Evolutionary conservation across 208 protist species (phyloP), one percentile per base, ranked within the genome.

Genomic region (Acanthamoeba castellanii): DNA sequence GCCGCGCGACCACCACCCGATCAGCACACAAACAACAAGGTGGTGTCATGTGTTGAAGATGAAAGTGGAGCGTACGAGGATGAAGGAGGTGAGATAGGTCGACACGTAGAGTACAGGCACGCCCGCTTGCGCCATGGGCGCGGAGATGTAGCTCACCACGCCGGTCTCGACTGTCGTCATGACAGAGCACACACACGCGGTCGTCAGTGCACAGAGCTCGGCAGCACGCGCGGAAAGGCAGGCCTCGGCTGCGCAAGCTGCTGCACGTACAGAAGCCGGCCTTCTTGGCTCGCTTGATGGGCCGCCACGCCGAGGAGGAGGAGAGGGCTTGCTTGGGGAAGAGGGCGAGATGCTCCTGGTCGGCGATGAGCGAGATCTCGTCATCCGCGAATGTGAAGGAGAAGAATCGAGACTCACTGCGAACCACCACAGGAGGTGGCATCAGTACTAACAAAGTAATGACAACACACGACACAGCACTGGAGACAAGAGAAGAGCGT

Each of bases 121-220:
- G n/a, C 52, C 68, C 18, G 89, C 89, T 50, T 61, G 37, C n/a
- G 89, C 89, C 45, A 93, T 50, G n/a, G 66, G 57, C n/a, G 64
- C 52, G 3, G 89, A 93, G 32, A 93, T 81, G 45, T 93, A 93
- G 89, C 89, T 93, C 30, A 93, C 89, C 37, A 93, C 89, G 16
- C 89, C 89, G 16, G 55, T 93, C 32, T 93, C 89, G 45, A 78
- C 89, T 93, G 89, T 57, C 14, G 9, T 50, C 8, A 3, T 30
- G 20, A 27, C 16, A n/a, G 30, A 59, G 27, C 20, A 37, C 20
- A 37, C 57, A 6, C 20, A 37, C 20, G 45, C 57, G 55, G 16
- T 89, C 14, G 14, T 89, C n/a, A 55, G 13, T 87, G 76, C n/a
- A n/a, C n/a, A n/a, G n/a, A n/a, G n/a, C n/a, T n/a, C 34, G n/a